Evolutionary conservation across 106 monocot species (phyloP).

Genomic region (Phalaenopsis aphrodite): DNA sequence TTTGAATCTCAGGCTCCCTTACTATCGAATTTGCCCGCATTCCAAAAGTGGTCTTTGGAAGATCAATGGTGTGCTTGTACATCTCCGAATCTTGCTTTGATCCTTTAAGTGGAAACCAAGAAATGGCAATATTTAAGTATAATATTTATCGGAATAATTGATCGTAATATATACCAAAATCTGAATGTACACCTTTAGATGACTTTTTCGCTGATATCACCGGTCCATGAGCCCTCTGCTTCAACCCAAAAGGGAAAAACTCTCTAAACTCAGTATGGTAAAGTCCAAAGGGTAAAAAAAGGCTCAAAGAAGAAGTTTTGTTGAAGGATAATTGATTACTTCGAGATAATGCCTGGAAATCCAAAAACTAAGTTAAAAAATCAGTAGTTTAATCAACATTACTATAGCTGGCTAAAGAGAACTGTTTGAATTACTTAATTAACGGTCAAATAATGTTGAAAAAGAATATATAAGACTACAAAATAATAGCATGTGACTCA

Average conservation of each 20-base stretch:
- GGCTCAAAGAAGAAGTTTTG: conserved; percentile 8
- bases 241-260: conserved; percentile 20
- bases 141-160: not conserved
- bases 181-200: conserved; percentile 38
- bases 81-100: conserved; percentile 61
- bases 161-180: not conserved
- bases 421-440: not conserved
- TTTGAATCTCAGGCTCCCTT: conserved; percentile 92
- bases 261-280: conserved; percentile 21
- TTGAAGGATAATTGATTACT: conserved; percentile 3
- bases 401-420: not conserved
- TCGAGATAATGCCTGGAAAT: conserved; percentile 15
- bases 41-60: conserved; percentile 87
- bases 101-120: conserved; percentile 18
- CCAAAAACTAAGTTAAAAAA: not conserved
- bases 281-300: conserved; percentile 11
- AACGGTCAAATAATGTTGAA: not conserved
- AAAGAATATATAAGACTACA: not conserved
- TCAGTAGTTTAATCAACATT: not conserved
- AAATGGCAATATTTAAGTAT: conserved; percentile 8
- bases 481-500: not conserved
- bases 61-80: conserved; percentile 90
- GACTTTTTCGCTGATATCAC: conserved; percentile 84
- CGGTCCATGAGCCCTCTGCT: conserved; percentile 62
- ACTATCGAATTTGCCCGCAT: conserved; percentile 75